phyloP scores from a whole-genome alignment of 2,329 filamentous ascomycete genomes.

The Colletotrichum phormii region DNA sequence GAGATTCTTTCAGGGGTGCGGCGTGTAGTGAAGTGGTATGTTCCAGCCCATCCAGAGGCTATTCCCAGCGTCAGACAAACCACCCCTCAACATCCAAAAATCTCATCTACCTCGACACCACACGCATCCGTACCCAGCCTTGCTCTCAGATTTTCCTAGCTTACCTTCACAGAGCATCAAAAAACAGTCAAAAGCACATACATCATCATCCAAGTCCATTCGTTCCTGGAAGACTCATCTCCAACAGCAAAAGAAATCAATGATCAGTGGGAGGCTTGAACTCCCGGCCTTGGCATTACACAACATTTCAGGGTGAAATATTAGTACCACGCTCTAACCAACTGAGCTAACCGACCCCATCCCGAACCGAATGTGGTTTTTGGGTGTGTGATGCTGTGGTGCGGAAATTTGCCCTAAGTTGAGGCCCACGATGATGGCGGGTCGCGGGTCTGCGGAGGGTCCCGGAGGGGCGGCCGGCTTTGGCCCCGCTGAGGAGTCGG shows the following conservation, averaged over 20 bases:
- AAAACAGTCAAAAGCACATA: not conserved
- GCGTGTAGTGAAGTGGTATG: no score
- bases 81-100: not conserved
- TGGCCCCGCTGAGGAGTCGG: not conserved
- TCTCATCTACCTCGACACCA: not conserved
- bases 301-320: conserved; percentile 20
- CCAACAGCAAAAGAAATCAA: not conserved
- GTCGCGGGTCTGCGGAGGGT: not conserved
- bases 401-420: conserved; percentile 2
- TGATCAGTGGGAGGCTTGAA: conserved; percentile 36
- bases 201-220: not conserved
- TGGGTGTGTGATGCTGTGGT: not conserved
- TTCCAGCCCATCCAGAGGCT: not conserved
- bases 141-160: no score
- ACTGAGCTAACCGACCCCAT: conserved; percentile 34
- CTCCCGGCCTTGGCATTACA: conserved; percentile 35
- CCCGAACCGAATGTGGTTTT: not conserved
- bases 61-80: not conserved
- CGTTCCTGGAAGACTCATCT: not conserved
- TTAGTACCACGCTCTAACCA: conserved; percentile 37
- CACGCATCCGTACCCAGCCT: not conserved
- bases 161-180: no score
- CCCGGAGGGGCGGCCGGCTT: not conserved
- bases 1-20: no score
- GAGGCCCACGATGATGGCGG: conserved; percentile 2